Evolutionary conservation across 2,329 filamentous ascomycete species (phyloP), one percentile per base, ranked within the genome.

Genomic region (Fusarium graminum): DNA sequence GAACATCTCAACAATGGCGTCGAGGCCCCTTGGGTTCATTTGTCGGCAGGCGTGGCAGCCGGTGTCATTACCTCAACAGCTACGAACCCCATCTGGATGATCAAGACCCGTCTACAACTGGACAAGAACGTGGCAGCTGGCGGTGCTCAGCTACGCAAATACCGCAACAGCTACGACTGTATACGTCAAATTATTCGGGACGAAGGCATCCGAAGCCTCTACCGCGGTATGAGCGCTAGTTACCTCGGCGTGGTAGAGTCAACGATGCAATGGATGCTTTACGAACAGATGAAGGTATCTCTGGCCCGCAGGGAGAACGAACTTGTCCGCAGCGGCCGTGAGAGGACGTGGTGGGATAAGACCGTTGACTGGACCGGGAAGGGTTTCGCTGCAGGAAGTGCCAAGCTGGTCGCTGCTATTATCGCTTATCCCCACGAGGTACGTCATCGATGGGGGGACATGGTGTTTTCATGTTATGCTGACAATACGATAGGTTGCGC

Each of bases 61-160:
- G 94, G 94, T 3, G 86, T 97, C 41, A 89, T 90, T 8, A 97
- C 94, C 0, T 92, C 92, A 44, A 97, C 94, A 1, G 92, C 91
- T 22, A 98, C 94, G 36, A 97, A 97, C 78, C 94, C 94, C 2
- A 97, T 98, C 74, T 98, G 94, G 94, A 86, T 98, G 65, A 88
- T 98, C 75, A 98, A 98, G 84, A 98, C 94, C 39, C 85, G 94
- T 30, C 77, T 98, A 71, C 94, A 98, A 80, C 86, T 98, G 32
- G 94, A 98, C 81, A 96, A 94, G 81, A 92, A 92, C 74, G 86
- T 88, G 51, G 90, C 90, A 16, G 86, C 87, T 70, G 86, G 81
- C 26, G 83, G 82, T 38, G 76, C 80, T 26, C 80, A 80, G 52
- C 81, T 82, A 50, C 84, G 94, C 51, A 88, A 88, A 74, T 97